phyloP scores from a whole-genome alignment of 129 eudicot species.

The Flaveria ramosissima region DNA sequence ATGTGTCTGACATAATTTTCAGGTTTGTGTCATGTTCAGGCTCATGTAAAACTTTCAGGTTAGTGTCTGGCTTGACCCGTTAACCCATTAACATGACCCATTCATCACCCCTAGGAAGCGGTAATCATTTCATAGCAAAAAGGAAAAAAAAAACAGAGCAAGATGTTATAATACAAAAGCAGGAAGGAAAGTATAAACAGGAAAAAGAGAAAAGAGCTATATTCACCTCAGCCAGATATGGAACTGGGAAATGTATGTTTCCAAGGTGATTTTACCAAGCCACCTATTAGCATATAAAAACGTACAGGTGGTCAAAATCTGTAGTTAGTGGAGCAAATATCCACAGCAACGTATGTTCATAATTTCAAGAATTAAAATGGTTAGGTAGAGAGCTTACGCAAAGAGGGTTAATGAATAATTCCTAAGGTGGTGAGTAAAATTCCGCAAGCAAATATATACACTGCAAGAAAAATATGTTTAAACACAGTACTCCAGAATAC shows the following conservation, averaged over 20 bases:
- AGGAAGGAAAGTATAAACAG: neutral
- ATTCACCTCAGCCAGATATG: constrained; percentile 65
- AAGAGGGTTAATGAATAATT: constrained; percentile 48
- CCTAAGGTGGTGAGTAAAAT: constrained; percentile 81
- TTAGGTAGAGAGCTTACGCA: constrained; percentile 38
- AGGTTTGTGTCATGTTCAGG: neutral
- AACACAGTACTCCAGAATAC: constrained; percentile 5
- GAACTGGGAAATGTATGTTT: constrained; percentile 62
- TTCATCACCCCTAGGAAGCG: neutral
- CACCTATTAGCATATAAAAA: constrained; percentile 44
- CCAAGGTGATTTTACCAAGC: constrained; percentile 66
- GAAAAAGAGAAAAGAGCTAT: constrained; percentile 4
- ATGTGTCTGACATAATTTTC: neutral
- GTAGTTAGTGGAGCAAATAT: neutral
- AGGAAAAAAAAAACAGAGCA: neutral
- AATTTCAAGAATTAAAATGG: neutral
- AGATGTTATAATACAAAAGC: neutral
- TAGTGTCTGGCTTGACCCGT: neutral
- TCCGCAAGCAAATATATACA: constrained; percentile 84
- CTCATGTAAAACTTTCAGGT: neutral
- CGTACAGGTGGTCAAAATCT: neutral
- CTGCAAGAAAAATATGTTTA: constrained; percentile 43
- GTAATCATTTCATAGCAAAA: neutral
- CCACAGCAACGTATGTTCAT: constrained; percentile 13
- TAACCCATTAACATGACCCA: neutral